Evolutionary conservation across 2,329 filamentous ascomycete species (phyloP).

Genomic region (Orbilia quercus): DNA sequence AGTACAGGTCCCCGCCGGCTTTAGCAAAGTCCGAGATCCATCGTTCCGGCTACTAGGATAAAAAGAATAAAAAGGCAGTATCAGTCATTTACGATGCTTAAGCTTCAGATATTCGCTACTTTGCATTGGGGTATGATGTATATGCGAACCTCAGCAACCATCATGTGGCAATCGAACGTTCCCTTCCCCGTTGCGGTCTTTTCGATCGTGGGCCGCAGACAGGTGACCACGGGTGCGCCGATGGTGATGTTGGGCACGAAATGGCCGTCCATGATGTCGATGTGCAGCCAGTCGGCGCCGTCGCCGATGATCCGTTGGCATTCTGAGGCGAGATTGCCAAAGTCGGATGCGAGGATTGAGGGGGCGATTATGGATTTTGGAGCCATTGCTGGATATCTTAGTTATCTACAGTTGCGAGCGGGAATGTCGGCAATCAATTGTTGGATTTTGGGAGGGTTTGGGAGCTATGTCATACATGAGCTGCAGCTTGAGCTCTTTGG

Average conservation of each 20-base stretch:
- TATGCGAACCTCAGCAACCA: conserved; percentile 76
- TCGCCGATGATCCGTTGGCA: conserved; percentile 86
- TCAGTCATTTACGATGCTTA: too few relatives aligned
- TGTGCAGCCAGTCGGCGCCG: conserved; percentile 91
- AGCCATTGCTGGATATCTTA: too few relatives aligned
- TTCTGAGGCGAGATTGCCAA: conserved; percentile 85
- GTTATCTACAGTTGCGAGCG: too few relatives aligned
- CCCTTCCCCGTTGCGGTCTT: conserved; percentile 78
- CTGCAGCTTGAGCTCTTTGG: conserved; percentile 14
- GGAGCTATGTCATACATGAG: conserved; percentile 8
- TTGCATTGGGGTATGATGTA: too few relatives aligned
- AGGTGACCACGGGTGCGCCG: conserved; percentile 91
- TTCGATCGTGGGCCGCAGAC: conserved; percentile 87
- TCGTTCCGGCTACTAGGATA: conserved; percentile 79
- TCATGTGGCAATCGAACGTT: conserved; percentile 99
- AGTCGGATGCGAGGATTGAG: conserved; percentile 98
- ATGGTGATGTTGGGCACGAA: conserved; percentile 99
- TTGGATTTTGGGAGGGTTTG: conserved; percentile 30
- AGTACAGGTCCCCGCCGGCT: conserved; percentile 97
- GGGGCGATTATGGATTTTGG: conserved; percentile 94
- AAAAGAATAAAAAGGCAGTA: too few relatives aligned
- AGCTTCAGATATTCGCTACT: too few relatives aligned
- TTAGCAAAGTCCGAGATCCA: conserved; percentile 97
- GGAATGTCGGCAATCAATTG: too few relatives aligned
- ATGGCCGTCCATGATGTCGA: conserved; percentile 97